A percentile compares a stretch with the other conserved stretches of the same genome.
Conservation (phyloP, 2,329 filamentous ascomycete genomes). For the Ceratocystis lukuohia region DNA sequence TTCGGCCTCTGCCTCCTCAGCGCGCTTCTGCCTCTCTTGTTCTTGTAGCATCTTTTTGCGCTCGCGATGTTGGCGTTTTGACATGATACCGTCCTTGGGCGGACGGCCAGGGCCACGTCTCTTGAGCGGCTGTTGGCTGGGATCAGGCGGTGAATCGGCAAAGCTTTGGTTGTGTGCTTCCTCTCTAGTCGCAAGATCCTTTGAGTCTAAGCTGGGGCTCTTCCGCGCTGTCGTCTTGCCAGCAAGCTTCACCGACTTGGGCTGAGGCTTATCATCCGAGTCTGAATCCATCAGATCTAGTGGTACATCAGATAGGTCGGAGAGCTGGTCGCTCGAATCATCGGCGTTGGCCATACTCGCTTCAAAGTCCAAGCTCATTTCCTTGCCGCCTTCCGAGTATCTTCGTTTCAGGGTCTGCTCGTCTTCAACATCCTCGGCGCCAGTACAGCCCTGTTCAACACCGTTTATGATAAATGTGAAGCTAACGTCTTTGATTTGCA, state of each 20-base stretch:
- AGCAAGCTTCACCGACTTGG: constrained; percentile 9
- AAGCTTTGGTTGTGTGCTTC: constrained; percentile 25
- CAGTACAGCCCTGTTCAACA: constrained; percentile 42
- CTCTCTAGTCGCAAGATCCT: not conserved
- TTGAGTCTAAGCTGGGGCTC: not conserved
- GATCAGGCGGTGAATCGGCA: constrained; percentile 21
- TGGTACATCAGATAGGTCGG: constrained; percentile 23
- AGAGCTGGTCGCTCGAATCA: constrained; percentile 42
- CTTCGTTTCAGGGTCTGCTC: constrained; percentile 35
- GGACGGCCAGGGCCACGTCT: constrained; percentile 67
- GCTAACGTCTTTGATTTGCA: constrained; percentile 58
- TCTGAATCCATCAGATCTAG: constrained; percentile 21
- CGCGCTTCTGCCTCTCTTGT: constrained; percentile 26
- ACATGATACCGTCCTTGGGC: constrained; percentile 73
- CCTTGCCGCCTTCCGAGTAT: constrained; percentile 45
- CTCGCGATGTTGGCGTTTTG: constrained; percentile 56
- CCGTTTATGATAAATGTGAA: constrained; percentile 58
- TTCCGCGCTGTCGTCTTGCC: constrained; percentile 11
- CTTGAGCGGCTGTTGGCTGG: constrained; percentile 30
- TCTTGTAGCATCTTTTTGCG: constrained; percentile 41
- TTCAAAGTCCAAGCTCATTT: constrained; percentile 64
- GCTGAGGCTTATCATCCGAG: constrained; percentile 15
- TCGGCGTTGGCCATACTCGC: constrained; percentile 43
- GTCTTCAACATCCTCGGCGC: constrained; percentile 44
- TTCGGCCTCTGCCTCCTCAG: constrained; percentile 7